phyloP scores from a whole-genome alignment of 2,329 filamentous ascomycete genomes.

The Diaporthe aspalathi region DNA sequence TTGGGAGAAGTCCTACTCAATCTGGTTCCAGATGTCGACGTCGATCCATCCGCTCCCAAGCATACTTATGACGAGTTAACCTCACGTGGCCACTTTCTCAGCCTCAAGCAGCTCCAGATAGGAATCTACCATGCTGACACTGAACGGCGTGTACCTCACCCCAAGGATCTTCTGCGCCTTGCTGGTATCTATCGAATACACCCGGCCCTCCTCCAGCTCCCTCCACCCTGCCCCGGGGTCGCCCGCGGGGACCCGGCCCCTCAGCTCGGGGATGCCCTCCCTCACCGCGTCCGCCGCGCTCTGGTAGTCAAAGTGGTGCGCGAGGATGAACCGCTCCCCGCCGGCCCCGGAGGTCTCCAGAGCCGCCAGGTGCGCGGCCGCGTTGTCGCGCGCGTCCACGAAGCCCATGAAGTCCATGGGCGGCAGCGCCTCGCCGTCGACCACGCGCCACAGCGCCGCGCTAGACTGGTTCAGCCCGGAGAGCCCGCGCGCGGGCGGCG shows the following conservation, averaged over 20 bases:
- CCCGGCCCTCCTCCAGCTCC: background rate
- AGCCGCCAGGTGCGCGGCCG: slow-evolving; percentile 30
- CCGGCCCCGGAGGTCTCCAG: slow-evolving; percentile 30
- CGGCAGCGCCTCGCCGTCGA: slow-evolving; percentile 23
- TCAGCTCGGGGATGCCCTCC: slow-evolving; percentile 38
- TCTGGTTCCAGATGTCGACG: background rate
- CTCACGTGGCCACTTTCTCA: slow-evolving; percentile 6
- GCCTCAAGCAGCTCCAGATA: slow-evolving; percentile 37
- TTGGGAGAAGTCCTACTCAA: no score
- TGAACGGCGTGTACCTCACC: slow-evolving; percentile 39
- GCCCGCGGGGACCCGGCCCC: slow-evolving; percentile 36
- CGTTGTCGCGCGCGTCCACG: slow-evolving; percentile 35
- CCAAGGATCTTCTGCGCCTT: slow-evolving; percentile 40
- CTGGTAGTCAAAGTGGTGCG: slow-evolving; percentile 42
- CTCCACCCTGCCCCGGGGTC: slow-evolving; percentile 27
- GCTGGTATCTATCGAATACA: slow-evolving; percentile 40
- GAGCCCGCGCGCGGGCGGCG: slow-evolving; percentile 24
- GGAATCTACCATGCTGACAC: slow-evolving; percentile 38
- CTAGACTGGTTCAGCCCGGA: slow-evolving; percentile 30
- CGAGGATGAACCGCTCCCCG: slow-evolving; percentile 40
- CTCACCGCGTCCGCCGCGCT: slow-evolving; percentile 40
- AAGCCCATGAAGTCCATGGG: slow-evolving; percentile 32
- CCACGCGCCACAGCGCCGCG: slow-evolving; percentile 28
- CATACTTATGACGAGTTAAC: background rate
- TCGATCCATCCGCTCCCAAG: no score